Evolutionary conservation across 2,329 filamentous ascomycete genomes (phyloP).

Genomic region (Epichloe bromicola): DNA sequence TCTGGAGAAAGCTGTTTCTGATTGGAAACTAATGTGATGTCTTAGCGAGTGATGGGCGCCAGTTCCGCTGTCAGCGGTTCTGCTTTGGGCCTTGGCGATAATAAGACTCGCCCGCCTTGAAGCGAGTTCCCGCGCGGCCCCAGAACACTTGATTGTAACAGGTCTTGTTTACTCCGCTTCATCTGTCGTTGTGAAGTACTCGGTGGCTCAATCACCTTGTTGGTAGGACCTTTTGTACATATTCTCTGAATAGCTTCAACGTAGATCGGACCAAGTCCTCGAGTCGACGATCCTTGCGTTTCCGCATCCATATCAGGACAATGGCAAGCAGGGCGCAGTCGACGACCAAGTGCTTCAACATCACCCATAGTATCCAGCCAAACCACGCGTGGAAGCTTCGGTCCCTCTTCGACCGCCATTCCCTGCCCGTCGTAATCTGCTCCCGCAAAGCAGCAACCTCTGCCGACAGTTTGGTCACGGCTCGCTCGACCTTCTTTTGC

Average conservation of each 20-base stretch:
- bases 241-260: conserved; percentile 43
- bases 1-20: too few relatives aligned
- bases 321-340: conserved; percentile 55
- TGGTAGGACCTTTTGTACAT: conserved; percentile 44
- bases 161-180: not conserved
- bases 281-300: conserved; percentile 54
- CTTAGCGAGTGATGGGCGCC: too few relatives aligned
- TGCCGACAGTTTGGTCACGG: conserved; percentile 77
- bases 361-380: conserved; percentile 54
- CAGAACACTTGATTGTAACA: not conserved
- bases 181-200: not conserved
- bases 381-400: conserved; percentile 57
- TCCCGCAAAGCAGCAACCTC: conserved; percentile 88
- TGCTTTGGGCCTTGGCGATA: too few relatives aligned
- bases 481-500: conserved; percentile 72
- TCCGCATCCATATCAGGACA: conserved; percentile 59
- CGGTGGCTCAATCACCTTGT: conserved; percentile 27
- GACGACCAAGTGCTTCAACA: conserved; percentile 59
- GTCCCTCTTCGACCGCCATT: conserved; percentile 54
- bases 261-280: conserved; percentile 62
- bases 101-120: not conserved
- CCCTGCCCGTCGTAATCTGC: conserved; percentile 66
- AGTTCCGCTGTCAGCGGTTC: too few relatives aligned
- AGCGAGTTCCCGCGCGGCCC: not conserved
- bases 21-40: too few relatives aligned